Evolutionary conservation across 257 asterid genomes (phyloP), one percentile per base, ranked within the genome.

Genomic region (Mentha longifolia): DNA sequence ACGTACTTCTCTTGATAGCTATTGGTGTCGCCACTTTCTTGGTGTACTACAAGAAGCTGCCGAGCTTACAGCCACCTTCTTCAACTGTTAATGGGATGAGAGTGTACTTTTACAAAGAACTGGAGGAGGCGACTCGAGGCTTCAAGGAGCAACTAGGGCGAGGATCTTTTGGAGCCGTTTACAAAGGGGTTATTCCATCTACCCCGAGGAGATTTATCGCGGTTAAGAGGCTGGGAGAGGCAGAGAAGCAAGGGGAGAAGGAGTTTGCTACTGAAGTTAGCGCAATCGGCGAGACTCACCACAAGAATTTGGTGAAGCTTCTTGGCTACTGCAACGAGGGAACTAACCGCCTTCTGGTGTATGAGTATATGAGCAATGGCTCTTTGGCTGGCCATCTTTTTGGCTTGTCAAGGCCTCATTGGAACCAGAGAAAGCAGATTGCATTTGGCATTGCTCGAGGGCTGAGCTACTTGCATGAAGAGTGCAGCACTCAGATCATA

Each of bases 121-220:
- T 84, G 9, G 76, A 51, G 51, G 76, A 76, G 49, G 85, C 86
- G 9, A 81, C 82, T 0, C 67, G 73, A 2, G 82, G 78, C 3
- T 84, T 84, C 78, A 67, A 74, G 60, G 54, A 78, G 54, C 70
- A 81, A 60, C 62, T 80, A 4, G 94, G 91, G 20, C 43, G 77
- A 50, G 91, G 91, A 0, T 78, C 89, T 4, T 88, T 85, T 55
- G 88, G 87, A 15, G 67, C 81, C 5, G 92, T 86, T 3, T 88
- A 77, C 31, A 86, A 80, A 71, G 95, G 95, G 0, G 62, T 59
- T 3, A 6, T 70, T 12, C 45, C 66, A 7, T 45, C 45, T 1
- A 66, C 65, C 37, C 77, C 79, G 0, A 75, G 62, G 31, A 68
- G 35, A n/a, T 10, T 13, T 0, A 33, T 83, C 7, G 90, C 87